Conservation (phyloP, 352 stramenopile genomes). For the Phytophthora pinifolia region DNA sequence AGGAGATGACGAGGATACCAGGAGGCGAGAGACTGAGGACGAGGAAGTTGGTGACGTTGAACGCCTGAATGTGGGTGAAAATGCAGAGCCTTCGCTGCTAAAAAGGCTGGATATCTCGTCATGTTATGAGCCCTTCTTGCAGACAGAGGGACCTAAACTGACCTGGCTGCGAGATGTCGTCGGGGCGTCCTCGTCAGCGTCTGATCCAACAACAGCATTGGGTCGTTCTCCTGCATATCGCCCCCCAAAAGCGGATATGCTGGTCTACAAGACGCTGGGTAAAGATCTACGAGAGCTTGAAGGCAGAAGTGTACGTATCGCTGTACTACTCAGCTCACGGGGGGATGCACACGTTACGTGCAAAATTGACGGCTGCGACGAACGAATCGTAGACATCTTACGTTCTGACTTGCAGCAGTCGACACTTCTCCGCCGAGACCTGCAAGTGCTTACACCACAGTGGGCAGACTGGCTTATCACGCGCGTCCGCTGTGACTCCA, state of each 20-base stretch:
- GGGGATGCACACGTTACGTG: constrained; percentile 33
- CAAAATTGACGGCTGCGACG: constrained; percentile 7
- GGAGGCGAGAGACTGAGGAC: background rate
- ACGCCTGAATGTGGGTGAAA: background rate
- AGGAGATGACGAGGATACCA: background rate
- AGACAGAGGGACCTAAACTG: constrained; percentile 23
- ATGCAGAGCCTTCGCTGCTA: constrained; percentile 2
- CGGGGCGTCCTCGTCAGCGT: background rate
- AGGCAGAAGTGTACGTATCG: constrained; percentile 16
- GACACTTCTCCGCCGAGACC: constrained; percentile 28
- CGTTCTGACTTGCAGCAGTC: constrained; percentile 25
- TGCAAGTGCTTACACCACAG: constrained; percentile 34
- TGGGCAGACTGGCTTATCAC: constrained; percentile 45
- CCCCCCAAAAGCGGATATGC: background rate
- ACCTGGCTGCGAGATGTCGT: constrained; percentile 21
- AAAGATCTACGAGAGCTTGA: constrained; percentile 36
- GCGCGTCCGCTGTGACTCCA: constrained; percentile 26
- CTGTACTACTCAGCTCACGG: constrained; percentile 43
- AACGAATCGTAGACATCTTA: constrained; percentile 19
- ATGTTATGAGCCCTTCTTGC: constrained; percentile 29
- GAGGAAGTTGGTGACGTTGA: background rate
- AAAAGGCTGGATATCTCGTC: constrained; percentile 15
- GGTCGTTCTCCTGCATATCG: background rate
- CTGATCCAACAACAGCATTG: background rate
- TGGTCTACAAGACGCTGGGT: constrained; percentile 50